These are phyloP conservation scores for Xylaria nigripes DNA, from an alignment of 495 filamentous ascomycete species.

Conservation along the genomic window DNA sequence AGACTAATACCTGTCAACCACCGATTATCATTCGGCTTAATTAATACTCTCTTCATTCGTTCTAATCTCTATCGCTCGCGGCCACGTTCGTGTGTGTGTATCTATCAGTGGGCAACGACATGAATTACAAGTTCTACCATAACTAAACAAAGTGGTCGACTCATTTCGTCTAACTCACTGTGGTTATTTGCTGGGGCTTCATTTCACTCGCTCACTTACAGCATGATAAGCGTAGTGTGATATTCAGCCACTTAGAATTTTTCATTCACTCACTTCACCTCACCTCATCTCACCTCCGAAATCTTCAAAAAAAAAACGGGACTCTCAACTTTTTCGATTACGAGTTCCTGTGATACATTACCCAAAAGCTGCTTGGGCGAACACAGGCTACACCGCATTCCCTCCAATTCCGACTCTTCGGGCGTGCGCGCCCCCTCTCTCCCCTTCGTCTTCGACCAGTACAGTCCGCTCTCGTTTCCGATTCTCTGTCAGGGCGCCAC, in stretches of 20 bases:
- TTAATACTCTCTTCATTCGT: not conserved
- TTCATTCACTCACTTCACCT: not conserved
- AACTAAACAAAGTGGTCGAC: not conserved
- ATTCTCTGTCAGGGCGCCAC: not conserved
- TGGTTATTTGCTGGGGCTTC: too few relatives aligned
- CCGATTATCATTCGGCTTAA: too few relatives aligned
- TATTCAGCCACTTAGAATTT: not conserved
- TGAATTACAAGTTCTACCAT: not conserved
- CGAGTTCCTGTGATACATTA: conserved; percentile 10
- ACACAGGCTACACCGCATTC: conserved; percentile 6
- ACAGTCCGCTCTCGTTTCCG: not conserved
- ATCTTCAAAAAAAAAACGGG: too few relatives aligned
- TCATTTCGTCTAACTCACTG: not conserved
- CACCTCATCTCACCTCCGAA: too few relatives aligned
- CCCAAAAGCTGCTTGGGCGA: not conserved
- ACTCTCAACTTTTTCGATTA: conserved; percentile 9
- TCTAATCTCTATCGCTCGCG: too few relatives aligned
- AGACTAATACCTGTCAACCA: too few relatives aligned
- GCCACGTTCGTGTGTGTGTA: too few relatives aligned
- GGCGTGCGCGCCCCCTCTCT: too few relatives aligned
- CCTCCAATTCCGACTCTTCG: not conserved
- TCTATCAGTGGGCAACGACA: not conserved
- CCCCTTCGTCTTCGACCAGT: not conserved
- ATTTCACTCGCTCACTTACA: not conserved
- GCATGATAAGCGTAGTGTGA: not conserved